Percentiles rank a stretch among this genome's conserved stretches.
phyloP scores from a whole-genome alignment of 139 green algal species.

The Volvox reticuliferus region DNA sequence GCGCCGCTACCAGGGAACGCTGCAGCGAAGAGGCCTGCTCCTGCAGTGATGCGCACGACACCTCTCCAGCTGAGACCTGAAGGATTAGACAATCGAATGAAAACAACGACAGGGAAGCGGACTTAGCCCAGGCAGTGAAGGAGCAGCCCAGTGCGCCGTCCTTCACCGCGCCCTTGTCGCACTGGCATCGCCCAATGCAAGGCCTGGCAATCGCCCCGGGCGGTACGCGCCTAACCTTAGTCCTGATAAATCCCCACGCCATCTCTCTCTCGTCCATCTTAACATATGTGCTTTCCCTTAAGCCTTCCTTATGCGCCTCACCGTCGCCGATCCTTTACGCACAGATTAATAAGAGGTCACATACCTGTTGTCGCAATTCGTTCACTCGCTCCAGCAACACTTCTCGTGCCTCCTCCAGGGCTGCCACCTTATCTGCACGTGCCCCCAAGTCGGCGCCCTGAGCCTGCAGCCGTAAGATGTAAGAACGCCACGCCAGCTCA shows the following conservation, averaged over 20 bases:
- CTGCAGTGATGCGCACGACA: slow-evolving; percentile 9
- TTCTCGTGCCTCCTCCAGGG: not conserved
- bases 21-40: slow-evolving; percentile 25
- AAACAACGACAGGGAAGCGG: no score
- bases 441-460: not conserved
- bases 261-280: no score
- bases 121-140: no score
- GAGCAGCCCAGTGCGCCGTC: no score
- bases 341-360: no score
- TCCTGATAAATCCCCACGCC: no score
- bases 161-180: no score
- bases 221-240: no score
- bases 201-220: no score
- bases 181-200: no score
- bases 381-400: not conserved
- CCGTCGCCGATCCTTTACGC: not conserved
- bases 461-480: not conserved
- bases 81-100: not conserved
- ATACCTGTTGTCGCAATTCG: slow-evolving; percentile 21
- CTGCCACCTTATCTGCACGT: not conserved
- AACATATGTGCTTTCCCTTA: no score
- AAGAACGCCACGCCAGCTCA: not conserved
- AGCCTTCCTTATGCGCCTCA: no score
- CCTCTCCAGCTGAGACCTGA: slow-evolving; percentile 17
- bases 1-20: not conserved